phyloP scores from a whole-genome alignment of 1,139 yeast genomes.

The Starmera stellimalicola region DNA sequence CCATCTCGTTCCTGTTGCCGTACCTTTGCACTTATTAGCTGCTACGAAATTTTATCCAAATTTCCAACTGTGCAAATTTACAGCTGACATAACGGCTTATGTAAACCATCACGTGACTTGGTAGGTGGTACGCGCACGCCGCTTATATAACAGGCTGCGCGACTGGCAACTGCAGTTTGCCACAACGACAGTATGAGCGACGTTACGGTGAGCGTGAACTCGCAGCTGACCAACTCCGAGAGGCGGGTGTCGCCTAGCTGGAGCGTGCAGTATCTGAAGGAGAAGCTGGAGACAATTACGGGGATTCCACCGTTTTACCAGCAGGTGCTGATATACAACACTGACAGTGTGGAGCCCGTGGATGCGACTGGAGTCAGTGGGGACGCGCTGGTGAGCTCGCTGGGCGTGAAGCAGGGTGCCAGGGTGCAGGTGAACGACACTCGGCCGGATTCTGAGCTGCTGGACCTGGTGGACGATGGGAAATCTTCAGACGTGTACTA shows the following conservation, averaged over 20 bases:
- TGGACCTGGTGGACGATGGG: slow-evolving; percentile 26
- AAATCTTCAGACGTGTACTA: slow-evolving; percentile 26
- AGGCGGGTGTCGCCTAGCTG: slow-evolving; percentile 58
- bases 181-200: slow-evolving; percentile 40
- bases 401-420: slow-evolving; percentile 15
- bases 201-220: slow-evolving; percentile 49
- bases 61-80: too few relatives aligned
- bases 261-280: slow-evolving; percentile 46
- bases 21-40: too few relatives aligned
- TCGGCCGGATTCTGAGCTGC: slow-evolving; percentile 40
- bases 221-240: slow-evolving; percentile 62
- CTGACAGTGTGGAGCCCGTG: slow-evolving; percentile 16
- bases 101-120: too few relatives aligned
- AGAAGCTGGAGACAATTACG: slow-evolving; percentile 59
- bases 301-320: slow-evolving; percentile 67
- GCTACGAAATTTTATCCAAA: too few relatives aligned
- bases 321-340: slow-evolving; percentile 38
- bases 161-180: too few relatives aligned
- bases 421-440: slow-evolving; percentile 47
- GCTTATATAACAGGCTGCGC: too few relatives aligned
- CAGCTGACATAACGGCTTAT: too few relatives aligned
- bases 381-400: slow-evolving; percentile 8
- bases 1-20: too few relatives aligned
- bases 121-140: too few relatives aligned
- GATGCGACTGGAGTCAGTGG: slow-evolving; percentile 12